phyloP scores from a whole-genome alignment of 768 basidiomycete species.

The Baorangia bicolor region DNA sequence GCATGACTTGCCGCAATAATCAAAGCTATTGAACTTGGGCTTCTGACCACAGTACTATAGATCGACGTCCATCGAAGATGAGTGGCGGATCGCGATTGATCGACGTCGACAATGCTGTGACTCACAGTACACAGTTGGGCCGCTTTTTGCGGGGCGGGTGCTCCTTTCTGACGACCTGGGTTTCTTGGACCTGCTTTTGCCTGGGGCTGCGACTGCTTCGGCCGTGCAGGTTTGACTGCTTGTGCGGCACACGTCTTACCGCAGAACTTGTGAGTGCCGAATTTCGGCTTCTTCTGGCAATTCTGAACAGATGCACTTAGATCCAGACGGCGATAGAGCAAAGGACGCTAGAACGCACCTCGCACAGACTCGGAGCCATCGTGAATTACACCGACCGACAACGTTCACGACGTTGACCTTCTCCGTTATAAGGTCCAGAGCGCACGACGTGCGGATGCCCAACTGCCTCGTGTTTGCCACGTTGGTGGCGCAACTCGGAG shows the following conservation, averaged over 20 bases:
- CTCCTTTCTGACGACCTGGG: slow-evolving; percentile 11
- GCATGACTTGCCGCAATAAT: slow-evolving; percentile 67
- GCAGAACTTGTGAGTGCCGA: slow-evolving; percentile 53
- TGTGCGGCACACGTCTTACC: slow-evolving; percentile 54
- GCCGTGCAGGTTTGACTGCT: slow-evolving; percentile 23
- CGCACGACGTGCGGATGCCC: slow-evolving; percentile 2
- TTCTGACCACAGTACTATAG: slow-evolving; percentile 52
- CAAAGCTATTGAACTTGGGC: slow-evolving; percentile 57
- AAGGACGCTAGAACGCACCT: slow-evolving; percentile 23
- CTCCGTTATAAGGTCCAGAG: slow-evolving; percentile 11
- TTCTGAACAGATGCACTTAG: slow-evolving; percentile 35
- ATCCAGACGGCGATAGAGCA: background rate
- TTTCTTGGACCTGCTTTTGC: slow-evolving; percentile 13
- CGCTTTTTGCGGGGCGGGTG: slow-evolving; percentile 17
- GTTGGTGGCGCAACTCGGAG: slow-evolving; percentile 14
- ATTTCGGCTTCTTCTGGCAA: slow-evolving; percentile 57
- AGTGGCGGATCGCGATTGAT: slow-evolving; percentile 30
- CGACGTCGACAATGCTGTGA: slow-evolving; percentile 15
- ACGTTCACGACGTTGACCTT: slow-evolving; percentile 6
- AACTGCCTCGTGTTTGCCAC: slow-evolving; percentile 28
- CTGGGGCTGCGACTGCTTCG: slow-evolving; percentile 16
- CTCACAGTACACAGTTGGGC: slow-evolving; percentile 30
- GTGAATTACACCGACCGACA: slow-evolving; percentile 12
- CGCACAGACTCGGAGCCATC: slow-evolving; percentile 31
- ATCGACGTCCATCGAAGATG: slow-evolving; percentile 26